A percentile compares a stretch with the other conserved stretches of the same genome.
Evolutionary conservation across 139 green algal species (phyloP).

Genomic region (Chlorella sp.): DNA sequence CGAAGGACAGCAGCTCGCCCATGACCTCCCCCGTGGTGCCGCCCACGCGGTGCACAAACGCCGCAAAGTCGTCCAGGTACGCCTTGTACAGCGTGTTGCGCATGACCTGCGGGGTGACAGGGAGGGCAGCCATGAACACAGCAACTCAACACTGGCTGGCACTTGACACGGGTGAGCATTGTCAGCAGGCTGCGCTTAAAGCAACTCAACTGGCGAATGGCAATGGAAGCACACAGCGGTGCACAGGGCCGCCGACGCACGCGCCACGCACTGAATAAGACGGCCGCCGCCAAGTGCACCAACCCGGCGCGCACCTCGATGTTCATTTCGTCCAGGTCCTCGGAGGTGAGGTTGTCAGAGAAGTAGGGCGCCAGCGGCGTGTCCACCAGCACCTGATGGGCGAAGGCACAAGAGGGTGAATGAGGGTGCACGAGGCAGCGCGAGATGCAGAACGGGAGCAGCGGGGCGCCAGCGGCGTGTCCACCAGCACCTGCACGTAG

Average conservation of each 20-base stretch:
- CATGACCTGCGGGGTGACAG: constrained; percentile 79
- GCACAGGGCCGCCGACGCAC: too few species aligned
- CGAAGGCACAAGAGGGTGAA: background rate
- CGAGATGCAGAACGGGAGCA: constrained; percentile 59
- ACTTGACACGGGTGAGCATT: too few species aligned
- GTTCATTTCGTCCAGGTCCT: constrained; percentile 99
- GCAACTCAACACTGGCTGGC: too few species aligned
- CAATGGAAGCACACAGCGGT: too few species aligned
- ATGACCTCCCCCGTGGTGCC: constrained; percentile 93
- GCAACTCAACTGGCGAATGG: too few species aligned
- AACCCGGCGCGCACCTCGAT: constrained; percentile 74
- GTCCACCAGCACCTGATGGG: constrained; percentile 88
- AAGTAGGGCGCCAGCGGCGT: constrained; percentile 98
- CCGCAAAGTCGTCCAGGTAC: constrained; percentile 98
- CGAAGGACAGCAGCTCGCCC: constrained; percentile 93
- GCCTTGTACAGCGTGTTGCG: constrained; percentile 98
- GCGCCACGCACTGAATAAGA: too few species aligned
- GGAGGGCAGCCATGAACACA: background rate
- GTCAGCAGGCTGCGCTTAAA: too few species aligned
- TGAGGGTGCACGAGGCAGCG: background rate
- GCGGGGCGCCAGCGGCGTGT: constrained; percentile 97
- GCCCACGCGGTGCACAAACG: constrained; percentile 82
- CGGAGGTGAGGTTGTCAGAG: constrained; percentile 76
- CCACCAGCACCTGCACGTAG: constrained; percentile 24
- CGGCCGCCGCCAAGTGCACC: background rate